Evolutionary conservation across 805 yeast genomes (phyloP), one percentile per base, ranked within the genome.

Genomic region (Isabelozyma gotoi): DNA sequence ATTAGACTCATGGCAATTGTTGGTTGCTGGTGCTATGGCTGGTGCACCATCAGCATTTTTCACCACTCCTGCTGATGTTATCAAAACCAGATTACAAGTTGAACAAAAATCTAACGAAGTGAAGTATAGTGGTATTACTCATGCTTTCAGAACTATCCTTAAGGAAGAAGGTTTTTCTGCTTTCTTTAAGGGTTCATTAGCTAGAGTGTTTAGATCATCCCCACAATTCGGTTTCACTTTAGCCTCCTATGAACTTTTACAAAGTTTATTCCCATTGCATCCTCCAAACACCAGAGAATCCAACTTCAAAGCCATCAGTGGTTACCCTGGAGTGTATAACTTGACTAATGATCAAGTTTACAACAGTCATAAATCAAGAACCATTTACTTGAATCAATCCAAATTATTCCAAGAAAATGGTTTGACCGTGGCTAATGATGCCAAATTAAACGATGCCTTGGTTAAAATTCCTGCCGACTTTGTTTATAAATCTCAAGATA

Each of bases 141-240:
- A 90, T 66, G 95, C 97, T 17, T 85, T 84, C 35, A 63, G 69
- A 24, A 80, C 86, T 2, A 90, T 92, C 44, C 62, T 82, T 53
- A 79, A 68, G 53, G 96, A 89, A 62, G 99, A 92, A 69, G 95
- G 96, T 12, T 67, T 84, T 45, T 67, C 73, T 47, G 96, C 97
- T 10, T 87, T 92, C 61, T 92, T 91, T 77, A 92, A 92, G 74
- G 99, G 99, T 57, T 96, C 97, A 32, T 80, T 91, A 45, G 98
- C 98, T 5, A 81, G 99, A 66, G 90, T 92, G 33, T 74, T 90
- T 58, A 80, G 98, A 68, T 91, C 97, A 4, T 90, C 97, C 1
- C 99, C 99, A 6, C 99, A 92, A 67, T 92, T 92, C 65, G 99
- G 98, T 43, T 91, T 91, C 69, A 92, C 99, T 5, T 77, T 92